Conservation (phyloP, 192 early-diverging fungal genomes). For the Coemansia sp. region DNA sequence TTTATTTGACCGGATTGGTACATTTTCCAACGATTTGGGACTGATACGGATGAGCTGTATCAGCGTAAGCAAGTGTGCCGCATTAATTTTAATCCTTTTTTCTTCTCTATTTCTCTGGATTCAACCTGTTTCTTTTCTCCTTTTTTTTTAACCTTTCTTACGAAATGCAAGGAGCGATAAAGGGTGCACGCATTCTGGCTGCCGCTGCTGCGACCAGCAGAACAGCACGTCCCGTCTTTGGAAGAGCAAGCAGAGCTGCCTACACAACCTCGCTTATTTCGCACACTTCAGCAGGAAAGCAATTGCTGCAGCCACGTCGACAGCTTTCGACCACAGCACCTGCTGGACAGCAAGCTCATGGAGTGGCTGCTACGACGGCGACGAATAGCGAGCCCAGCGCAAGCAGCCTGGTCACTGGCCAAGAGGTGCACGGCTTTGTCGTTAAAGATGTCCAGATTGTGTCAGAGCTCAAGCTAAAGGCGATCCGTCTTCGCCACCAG, state of each 20-base stretch:
- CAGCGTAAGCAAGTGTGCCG: not conserved
- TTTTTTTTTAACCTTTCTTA: not conserved
- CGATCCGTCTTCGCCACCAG: slow-evolving; percentile 72
- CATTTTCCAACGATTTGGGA: not conserved
- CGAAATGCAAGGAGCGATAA: slow-evolving; percentile 10
- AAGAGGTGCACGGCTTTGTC: slow-evolving; percentile 44
- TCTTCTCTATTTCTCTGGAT: not conserved
- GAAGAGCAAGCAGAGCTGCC: slow-evolving; percentile 3
- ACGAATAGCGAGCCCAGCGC: slow-evolving; percentile 9
- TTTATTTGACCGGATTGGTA: not conserved
- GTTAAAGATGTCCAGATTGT: slow-evolving; percentile 60
- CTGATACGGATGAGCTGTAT: not conserved
- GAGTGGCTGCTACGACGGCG: not conserved
- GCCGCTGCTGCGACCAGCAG: slow-evolving; percentile 9
- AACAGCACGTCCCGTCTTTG: not conserved
- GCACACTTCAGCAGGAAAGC: not conserved
- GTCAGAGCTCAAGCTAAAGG: slow-evolving; percentile 76
- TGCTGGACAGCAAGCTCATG: slow-evolving; percentile 1
- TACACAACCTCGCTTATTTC: not conserved
- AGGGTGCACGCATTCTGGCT: slow-evolving; percentile 28
- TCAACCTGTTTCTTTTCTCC: not conserved
- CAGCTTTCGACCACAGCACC: not conserved
- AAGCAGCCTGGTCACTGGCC: slow-evolving; percentile 21
- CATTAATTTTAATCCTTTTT: not conserved
- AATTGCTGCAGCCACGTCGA: not conserved